Percentiles rank a stretch among this genome's conserved stretches.
These are phyloP conservation scores for Canariomyces notabilis DNA, from an alignment of 2,329 filamentous ascomycete genomes.

Conservation along the genomic window DNA sequence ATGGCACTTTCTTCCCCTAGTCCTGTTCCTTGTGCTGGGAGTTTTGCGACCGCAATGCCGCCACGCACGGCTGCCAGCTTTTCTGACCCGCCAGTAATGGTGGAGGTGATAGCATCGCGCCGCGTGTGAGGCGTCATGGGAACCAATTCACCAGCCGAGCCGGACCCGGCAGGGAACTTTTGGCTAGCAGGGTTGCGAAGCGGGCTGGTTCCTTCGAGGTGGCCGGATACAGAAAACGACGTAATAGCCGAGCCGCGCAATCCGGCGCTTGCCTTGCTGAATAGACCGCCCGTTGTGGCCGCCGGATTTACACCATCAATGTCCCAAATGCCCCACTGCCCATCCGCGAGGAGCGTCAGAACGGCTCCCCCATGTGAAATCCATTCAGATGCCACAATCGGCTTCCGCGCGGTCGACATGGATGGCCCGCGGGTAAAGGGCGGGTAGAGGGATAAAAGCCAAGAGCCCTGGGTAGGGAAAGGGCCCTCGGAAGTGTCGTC, in stretches of 20 bases:
- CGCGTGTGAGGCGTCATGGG: constrained; percentile 61
- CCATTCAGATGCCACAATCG: constrained; percentile 59
- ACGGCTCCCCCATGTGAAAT: constrained; percentile 56
- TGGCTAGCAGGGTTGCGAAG: constrained; percentile 42
- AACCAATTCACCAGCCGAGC: constrained; percentile 47
- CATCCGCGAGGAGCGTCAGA: constrained; percentile 54
- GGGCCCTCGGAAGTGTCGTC: constrained; percentile 48
- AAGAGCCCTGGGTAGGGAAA: constrained; percentile 56
- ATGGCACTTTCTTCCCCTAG: constrained; percentile 50
- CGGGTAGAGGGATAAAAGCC: constrained; percentile 58
- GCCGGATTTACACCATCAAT: constrained; percentile 53
- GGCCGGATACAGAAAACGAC: constrained; percentile 53
- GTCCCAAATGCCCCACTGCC: constrained; percentile 65
- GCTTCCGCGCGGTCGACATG: constrained; percentile 44
- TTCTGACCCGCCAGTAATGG: constrained; percentile 42
- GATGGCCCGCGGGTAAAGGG: constrained; percentile 47
- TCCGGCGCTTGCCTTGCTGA: constrained; percentile 47
- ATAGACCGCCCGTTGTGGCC: constrained; percentile 33
- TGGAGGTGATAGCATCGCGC: constrained; percentile 45
- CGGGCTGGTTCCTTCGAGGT: constrained; percentile 55
- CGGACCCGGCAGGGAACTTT: constrained; percentile 30
- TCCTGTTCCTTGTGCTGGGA: constrained; percentile 37
- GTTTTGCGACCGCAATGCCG: constrained; percentile 45
- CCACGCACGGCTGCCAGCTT: constrained; percentile 48
- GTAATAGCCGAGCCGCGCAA: constrained; percentile 55